Conservation (phyloP, 306 rosid species). For the Cicer chorassanicum region DNA sequence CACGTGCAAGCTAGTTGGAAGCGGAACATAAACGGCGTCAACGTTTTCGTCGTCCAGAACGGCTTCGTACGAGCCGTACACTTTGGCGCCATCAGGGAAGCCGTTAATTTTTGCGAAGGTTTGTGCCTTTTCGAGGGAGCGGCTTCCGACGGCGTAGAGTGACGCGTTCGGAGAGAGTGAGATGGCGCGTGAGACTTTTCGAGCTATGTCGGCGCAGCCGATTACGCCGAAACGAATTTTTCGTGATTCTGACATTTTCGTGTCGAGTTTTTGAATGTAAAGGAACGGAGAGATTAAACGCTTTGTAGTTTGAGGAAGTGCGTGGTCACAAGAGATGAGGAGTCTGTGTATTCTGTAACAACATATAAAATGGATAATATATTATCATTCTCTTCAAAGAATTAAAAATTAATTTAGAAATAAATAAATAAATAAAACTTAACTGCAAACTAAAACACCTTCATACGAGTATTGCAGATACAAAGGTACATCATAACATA, state of each 20-base stretch:
- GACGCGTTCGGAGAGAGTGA: slow-evolving; percentile 64
- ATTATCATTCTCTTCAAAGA: too few relatives aligned
- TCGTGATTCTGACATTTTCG: slow-evolving; percentile 42
- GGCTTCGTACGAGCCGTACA: slow-evolving; percentile 80
- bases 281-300: not conserved
- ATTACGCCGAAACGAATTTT: slow-evolving; percentile 71
- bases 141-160: slow-evolving; percentile 74
- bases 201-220: slow-evolving; percentile 86
- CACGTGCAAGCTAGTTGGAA: slow-evolving; percentile 82
- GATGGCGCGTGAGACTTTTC: slow-evolving; percentile 79
- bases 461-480: too few relatives aligned
- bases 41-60: slow-evolving; percentile 74
- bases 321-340: too few relatives aligned
- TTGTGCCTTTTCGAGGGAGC: slow-evolving; percentile 71
- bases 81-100: slow-evolving; percentile 58
- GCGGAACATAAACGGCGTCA: slow-evolving; percentile 84
- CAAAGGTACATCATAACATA: too few relatives aligned
- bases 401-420: too few relatives aligned
- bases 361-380: too few relatives aligned
- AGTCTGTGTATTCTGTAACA: too few relatives aligned
- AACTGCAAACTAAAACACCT: too few relatives aligned
- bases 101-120: slow-evolving; percentile 69
- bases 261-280: not conserved
- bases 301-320: too few relatives aligned
- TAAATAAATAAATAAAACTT: too few relatives aligned